Base-by-base conservation (phyloP, 768 basidiomycete species). In the Amanita brunnescens region DNA sequence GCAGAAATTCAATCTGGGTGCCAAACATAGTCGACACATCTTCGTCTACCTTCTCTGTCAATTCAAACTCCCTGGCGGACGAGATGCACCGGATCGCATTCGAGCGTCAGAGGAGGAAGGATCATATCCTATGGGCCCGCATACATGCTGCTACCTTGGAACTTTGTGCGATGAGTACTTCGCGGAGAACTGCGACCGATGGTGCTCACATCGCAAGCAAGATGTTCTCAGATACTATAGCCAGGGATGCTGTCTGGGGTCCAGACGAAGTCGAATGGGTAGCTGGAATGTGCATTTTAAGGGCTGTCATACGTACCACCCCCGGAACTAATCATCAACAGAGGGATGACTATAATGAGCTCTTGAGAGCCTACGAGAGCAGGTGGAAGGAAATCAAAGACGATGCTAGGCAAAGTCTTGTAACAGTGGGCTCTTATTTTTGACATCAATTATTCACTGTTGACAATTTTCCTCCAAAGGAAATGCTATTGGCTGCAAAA, bases 301-400 rank as follows among this genome's bases (percentile, higher is more conserved):
- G 78, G 8, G 76, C 78, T 30, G 71, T 83, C 37, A 82, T 83
- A 51, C 67, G 80, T 51, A 76, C 76, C 14, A 74, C 71, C 0
- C 69, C 74, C 61, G 62, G 73, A 38, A 71, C 71, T n/a, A 71
- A 75, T 58, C 61, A 68, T 47, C 64, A 70, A 54, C 73, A 76
- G 55, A 66, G 75, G 54, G 70, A 74, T 37, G 73, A 79, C 52
- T 82, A 80, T 58, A 79, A 76, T 48, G 75, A 75, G 26, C 57
- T 83, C 18, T 49, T 83, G 60, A 67, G 72, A 37, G 74, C 70
- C 6, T 83, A 83, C 59, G 81, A 83, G 58, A 68, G 74, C n/a
- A 64, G 80, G 49, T 83, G 81, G 81, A 83, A 83, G 60, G 81
- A 83, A 61, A 83, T 83, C 54, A 80, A 79, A 60, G 81, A 83